Evolutionary conservation across 345 rosid genomes (phyloP).

Genomic region (Carallia brachiata): DNA sequence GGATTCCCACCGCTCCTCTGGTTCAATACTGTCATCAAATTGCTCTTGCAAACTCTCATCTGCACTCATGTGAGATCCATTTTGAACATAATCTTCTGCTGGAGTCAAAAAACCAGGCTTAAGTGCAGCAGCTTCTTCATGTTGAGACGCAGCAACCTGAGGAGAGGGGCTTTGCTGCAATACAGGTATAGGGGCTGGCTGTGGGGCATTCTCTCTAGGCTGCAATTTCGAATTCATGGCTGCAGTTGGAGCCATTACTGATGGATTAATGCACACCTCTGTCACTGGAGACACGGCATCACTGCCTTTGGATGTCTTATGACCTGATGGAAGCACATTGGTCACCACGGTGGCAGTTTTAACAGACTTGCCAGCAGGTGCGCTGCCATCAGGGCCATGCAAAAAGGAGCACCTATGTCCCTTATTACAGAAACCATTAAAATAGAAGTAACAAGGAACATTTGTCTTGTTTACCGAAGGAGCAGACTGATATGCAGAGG

Average conservation of each 20-base stretch:
- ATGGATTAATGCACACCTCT: slow-evolving; percentile 10
- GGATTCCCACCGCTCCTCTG: slow-evolving; percentile 24
- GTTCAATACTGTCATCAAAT: slow-evolving; percentile 12
- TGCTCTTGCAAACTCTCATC: slow-evolving; percentile 16
- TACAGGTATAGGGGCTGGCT: not conserved
- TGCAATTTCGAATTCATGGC: slow-evolving; percentile 9
- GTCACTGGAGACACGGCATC: slow-evolving; percentile 7
- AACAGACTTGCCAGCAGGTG: slow-evolving; percentile 19
- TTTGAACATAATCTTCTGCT: slow-evolving; percentile 9
- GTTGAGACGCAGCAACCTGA: not conserved
- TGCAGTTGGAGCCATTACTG: slow-evolving; percentile 18
- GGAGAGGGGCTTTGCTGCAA: not conserved
- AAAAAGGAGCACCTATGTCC: slow-evolving; percentile 23
- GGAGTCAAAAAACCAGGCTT: slow-evolving; percentile 24
- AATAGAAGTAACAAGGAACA: slow-evolving; percentile 26
- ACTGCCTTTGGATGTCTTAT: slow-evolving; percentile 17
- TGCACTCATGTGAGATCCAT: slow-evolving; percentile 12
- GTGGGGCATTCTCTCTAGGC: slow-evolving; percentile 16
- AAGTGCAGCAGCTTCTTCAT: slow-evolving; percentile 9
- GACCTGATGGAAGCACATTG: slow-evolving; percentile 18
- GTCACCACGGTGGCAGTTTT: slow-evolving; percentile 15
- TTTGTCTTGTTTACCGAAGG: slow-evolving; percentile 16
- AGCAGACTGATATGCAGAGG: slow-evolving; percentile 10
- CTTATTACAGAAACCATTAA: slow-evolving; percentile 18
- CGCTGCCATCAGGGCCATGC: slow-evolving; percentile 24